Evolutionary conservation across 345 rosid genomes (phyloP).

Genomic region (Bretschneidera sinensis): DNA sequence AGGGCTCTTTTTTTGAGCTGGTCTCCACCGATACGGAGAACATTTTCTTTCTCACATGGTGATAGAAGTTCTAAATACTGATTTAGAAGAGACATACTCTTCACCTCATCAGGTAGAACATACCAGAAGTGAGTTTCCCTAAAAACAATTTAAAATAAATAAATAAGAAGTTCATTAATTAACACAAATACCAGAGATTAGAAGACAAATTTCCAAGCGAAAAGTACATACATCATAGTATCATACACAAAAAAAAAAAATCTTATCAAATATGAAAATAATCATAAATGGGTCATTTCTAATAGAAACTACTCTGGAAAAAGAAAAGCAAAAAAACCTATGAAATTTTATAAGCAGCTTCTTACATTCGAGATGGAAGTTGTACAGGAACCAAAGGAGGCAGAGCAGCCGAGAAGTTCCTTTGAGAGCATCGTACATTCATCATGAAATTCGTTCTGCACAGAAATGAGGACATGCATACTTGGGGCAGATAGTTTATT

Average conservation of each 20-base stretch:
- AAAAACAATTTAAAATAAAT: slow-evolving; percentile 2
- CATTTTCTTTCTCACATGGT: slow-evolving; percentile 59
- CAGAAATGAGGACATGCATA: slow-evolving; percentile 7
- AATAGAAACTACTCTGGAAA: not conserved
- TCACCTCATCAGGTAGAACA: slow-evolving; percentile 71
- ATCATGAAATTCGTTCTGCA: slow-evolving; percentile 5
- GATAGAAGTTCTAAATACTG: slow-evolving; percentile 63
- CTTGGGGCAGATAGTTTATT: not conserved
- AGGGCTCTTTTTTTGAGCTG: slow-evolving; percentile 71
- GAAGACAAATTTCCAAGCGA: not conserved
- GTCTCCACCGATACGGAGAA: slow-evolving; percentile 47
- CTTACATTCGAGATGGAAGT: slow-evolving; percentile 63
- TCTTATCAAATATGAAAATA: not conserved
- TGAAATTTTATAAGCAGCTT: not conserved
- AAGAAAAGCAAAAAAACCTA: not conserved
- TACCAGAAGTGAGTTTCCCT: slow-evolving; percentile 96
- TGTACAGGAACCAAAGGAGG: slow-evolving; percentile 42
- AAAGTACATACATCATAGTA: no score
- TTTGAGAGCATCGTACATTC: slow-evolving; percentile 31
- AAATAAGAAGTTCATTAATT: not conserved
- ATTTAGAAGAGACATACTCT: slow-evolving; percentile 46
- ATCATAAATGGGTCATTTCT: not conserved
- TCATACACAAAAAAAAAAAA: not conserved
- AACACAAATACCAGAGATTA: not conserved
- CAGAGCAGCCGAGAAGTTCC: slow-evolving; percentile 33